These are phyloP conservation scores for Oryza coarctata DNA, from an alignment of 176 grass and related monocot genomes.

Conservation along the genomic window DNA sequence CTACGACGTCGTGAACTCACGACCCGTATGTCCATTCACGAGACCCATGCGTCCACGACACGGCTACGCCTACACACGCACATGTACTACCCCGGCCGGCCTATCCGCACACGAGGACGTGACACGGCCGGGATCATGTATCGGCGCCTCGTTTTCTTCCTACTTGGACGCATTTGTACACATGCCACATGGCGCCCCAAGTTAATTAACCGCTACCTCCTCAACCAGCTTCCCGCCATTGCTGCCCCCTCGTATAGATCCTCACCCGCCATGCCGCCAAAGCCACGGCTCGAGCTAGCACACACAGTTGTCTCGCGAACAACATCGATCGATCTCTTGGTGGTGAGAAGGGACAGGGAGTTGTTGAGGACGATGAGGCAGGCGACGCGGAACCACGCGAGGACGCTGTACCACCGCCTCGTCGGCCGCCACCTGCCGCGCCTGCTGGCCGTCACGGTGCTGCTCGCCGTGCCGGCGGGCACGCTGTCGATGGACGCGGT, in stretches of 20 bases:
- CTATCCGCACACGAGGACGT: not conserved
- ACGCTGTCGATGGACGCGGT: not conserved
- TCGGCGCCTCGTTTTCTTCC: not conserved
- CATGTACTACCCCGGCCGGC: too few relatives aligned
- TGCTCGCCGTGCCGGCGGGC: not conserved
- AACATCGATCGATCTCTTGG: not conserved
- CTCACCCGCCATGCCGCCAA: not conserved
- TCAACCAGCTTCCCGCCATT: not conserved
- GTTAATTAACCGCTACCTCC: conserved; percentile 30
- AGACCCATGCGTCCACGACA: not conserved
- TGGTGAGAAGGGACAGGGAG: conserved; percentile 4
- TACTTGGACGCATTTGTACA: not conserved
- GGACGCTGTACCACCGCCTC: conserved; percentile 37
- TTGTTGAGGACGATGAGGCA: conserved; percentile 40
- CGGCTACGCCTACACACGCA: too few relatives aligned
- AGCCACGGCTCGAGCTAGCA: not conserved
- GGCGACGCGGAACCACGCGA: conserved; percentile 38
- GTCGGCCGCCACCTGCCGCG: conserved; percentile 24
- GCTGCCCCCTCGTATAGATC: conserved; percentile 29
- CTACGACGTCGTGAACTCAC: too few relatives aligned
- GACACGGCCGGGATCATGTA: not conserved
- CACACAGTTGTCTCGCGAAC: not conserved
- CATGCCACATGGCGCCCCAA: not conserved
- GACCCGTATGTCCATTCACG: too few relatives aligned
- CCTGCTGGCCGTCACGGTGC: conserved; percentile 33